These are phyloP conservation scores for Hypoxylon sp. DNA, from an alignment of 2,329 filamentous ascomycete genomes.

Conservation along the genomic window DNA sequence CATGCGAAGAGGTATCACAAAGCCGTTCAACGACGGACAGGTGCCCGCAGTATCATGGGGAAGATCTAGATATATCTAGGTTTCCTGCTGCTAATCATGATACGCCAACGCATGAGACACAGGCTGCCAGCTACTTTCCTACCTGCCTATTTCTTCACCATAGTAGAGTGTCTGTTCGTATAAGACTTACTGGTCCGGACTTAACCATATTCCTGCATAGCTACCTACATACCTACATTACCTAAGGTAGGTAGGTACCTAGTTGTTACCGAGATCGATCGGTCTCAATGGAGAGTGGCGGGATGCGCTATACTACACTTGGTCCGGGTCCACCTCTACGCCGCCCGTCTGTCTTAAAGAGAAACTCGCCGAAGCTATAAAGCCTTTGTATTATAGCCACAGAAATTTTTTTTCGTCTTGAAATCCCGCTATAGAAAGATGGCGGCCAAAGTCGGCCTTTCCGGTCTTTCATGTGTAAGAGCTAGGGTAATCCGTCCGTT, in stretches of 20 bases:
- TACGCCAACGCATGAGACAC: constrained; percentile 43
- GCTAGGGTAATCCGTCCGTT: background rate
- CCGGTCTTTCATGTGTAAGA: constrained; percentile 29
- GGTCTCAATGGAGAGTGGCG: background rate
- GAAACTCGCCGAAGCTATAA: constrained; percentile 13
- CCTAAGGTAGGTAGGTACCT: too few species aligned
- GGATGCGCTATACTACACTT: constrained; percentile 10
- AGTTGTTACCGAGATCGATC: background rate
- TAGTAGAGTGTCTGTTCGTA: constrained; percentile 2
- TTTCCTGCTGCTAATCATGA: constrained; percentile 31
- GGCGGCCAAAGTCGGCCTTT: background rate
- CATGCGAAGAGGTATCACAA: constrained; percentile 6
- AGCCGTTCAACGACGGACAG: constrained; percentile 24
- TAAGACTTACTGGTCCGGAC: background rate
- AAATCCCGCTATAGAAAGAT: constrained; percentile 10
- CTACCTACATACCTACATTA: too few species aligned
- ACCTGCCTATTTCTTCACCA: background rate
- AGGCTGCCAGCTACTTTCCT: background rate
- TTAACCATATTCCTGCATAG: constrained; percentile 5
- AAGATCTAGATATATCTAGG: constrained; percentile 23
- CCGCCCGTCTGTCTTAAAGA: constrained; percentile 11
- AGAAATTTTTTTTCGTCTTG: constrained; percentile 1
- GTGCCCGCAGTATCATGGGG: background rate
- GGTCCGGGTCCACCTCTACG: constrained; percentile 20
- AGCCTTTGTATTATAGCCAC: constrained; percentile 7